Evolutionary conservation across 2,329 filamentous ascomycete genomes (phyloP).

Genomic region (Pestalotiopsis sp.): DNA sequence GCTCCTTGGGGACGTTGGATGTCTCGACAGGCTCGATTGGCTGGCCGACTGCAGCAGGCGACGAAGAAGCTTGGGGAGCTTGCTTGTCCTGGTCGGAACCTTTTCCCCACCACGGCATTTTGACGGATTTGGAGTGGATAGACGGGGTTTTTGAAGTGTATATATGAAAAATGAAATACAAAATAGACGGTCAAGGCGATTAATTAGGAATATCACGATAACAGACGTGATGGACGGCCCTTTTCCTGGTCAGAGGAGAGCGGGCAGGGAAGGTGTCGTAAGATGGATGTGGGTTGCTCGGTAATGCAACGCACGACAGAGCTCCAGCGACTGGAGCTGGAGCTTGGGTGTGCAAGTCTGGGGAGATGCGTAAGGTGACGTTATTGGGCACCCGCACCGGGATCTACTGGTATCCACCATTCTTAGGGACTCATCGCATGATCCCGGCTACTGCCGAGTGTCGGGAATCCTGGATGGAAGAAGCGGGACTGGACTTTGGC

Average conservation of each 20-base stretch:
- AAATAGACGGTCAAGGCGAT: neutral
- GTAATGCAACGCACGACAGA: neutral
- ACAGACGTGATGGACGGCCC: neutral
- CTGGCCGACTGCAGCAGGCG: slow-evolving; percentile 15
- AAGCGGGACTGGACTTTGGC: neutral
- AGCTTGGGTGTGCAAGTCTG: neutral
- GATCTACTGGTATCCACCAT: neutral
- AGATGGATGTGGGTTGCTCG: neutral
- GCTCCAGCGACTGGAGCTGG: neutral
- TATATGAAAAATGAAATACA: neutral
- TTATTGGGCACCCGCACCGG: slow-evolving; percentile 7
- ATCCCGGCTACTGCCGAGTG: slow-evolving; percentile 1
- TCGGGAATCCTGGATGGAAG: neutral
- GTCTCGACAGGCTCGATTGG: neutral
- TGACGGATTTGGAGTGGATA: neutral
- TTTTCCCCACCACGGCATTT: slow-evolving; percentile 33
- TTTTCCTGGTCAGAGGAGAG: neutral
- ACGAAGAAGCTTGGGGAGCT: slow-evolving; percentile 20
- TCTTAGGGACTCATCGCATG: neutral
- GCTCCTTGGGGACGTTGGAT: slow-evolving; percentile 24
- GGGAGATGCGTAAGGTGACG: slow-evolving; percentile 5
- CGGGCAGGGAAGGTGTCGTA: neutral
- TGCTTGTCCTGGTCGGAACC: slow-evolving; percentile 29
- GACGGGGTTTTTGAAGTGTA: neutral
- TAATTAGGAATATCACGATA: neutral